These are phyloP conservation scores for Cronartium quercuum DNA, from an alignment of 1,284 basidiomycete genomes.

Conservation along the genomic window DNA sequence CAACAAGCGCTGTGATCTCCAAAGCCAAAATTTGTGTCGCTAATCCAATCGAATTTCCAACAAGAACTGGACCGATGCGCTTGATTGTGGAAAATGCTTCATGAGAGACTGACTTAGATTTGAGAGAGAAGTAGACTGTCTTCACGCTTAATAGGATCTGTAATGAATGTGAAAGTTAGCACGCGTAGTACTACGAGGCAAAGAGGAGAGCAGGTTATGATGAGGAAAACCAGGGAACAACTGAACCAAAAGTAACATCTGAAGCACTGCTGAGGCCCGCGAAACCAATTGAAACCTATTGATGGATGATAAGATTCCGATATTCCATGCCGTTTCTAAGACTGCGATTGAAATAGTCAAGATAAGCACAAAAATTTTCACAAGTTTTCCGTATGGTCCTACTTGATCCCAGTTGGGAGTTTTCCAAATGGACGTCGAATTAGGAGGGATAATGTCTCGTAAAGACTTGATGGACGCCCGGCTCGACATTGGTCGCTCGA, in stretches of 20 bases:
- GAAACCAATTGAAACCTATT: background rate
- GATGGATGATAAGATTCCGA: background rate
- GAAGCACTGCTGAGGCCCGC: background rate
- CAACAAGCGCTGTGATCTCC: background rate
- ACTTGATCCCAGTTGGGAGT: background rate
- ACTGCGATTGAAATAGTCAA: background rate
- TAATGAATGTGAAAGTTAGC: background rate
- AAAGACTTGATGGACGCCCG: background rate
- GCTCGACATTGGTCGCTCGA: background rate
- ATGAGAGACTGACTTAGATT: background rate
- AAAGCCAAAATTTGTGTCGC: background rate
- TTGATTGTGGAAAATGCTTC: background rate
- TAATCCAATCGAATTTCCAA: background rate
- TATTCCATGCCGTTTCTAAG: background rate
- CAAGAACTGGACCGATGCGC: background rate
- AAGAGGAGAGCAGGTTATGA: background rate
- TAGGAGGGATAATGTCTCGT: background rate
- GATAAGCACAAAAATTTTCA: background rate
- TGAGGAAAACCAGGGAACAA: no score
- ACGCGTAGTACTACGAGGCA: background rate
- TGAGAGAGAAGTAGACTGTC: background rate
- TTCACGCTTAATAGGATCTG: background rate
- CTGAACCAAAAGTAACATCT: constrained; percentile 1
- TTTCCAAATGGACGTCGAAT: background rate
- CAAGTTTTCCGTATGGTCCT: background rate